A percentile compares a stretch with the other conserved stretches of the same genome.
Evolutionary conservation across 1,284 basidiomycete species (phyloP).

Genomic region (Sanguinoderma infundibulare): DNA sequence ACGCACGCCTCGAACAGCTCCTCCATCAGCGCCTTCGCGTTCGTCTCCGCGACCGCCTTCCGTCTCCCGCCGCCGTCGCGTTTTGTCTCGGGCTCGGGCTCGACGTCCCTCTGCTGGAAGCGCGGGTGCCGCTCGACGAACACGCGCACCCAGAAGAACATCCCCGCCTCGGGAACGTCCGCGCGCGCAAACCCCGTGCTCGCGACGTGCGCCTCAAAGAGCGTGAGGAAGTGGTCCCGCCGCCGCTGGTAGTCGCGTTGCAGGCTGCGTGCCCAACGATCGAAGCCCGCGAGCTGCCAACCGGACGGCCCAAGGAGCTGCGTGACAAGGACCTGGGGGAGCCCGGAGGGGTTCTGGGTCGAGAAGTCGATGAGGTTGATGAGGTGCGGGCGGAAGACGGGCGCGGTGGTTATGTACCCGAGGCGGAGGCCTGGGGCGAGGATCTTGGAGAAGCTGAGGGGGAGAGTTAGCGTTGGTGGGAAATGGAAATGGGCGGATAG

Average conservation of each 20-base stretch:
- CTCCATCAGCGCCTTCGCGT: slow-evolving; percentile 41
- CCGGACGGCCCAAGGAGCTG: slow-evolving; percentile 41
- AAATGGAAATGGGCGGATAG: not conserved
- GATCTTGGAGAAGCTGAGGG: slow-evolving; percentile 41
- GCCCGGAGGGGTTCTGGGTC: slow-evolving; percentile 46
- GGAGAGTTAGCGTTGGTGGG: not conserved
- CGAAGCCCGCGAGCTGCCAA: slow-evolving; percentile 45
- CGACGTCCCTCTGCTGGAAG: slow-evolving; percentile 15
- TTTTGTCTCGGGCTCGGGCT: not conserved
- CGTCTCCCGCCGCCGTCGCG: not conserved
- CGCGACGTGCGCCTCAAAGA: slow-evolving; percentile 36
- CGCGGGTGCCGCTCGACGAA: slow-evolving; percentile 40
- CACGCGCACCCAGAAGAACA: slow-evolving; percentile 47
- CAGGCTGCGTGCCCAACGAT: slow-evolving; percentile 43
- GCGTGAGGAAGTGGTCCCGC: slow-evolving; percentile 44
- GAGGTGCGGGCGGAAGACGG: slow-evolving; percentile 40
- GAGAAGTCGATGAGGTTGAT: slow-evolving; percentile 41
- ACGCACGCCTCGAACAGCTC: slow-evolving; percentile 44
- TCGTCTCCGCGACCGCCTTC: slow-evolving; percentile 28
- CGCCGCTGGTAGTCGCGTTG: slow-evolving; percentile 45
- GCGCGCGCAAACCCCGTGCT: slow-evolving; percentile 35
- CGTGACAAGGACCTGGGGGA: slow-evolving; percentile 45
- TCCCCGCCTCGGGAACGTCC: slow-evolving; percentile 43
- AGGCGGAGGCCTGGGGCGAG: slow-evolving; percentile 48
- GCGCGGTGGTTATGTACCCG: slow-evolving; percentile 46